These are phyloP conservation scores for Penicillium sp. DNA, from an alignment of 2,329 filamentous ascomycete genomes.

Conservation along the genomic window DNA sequence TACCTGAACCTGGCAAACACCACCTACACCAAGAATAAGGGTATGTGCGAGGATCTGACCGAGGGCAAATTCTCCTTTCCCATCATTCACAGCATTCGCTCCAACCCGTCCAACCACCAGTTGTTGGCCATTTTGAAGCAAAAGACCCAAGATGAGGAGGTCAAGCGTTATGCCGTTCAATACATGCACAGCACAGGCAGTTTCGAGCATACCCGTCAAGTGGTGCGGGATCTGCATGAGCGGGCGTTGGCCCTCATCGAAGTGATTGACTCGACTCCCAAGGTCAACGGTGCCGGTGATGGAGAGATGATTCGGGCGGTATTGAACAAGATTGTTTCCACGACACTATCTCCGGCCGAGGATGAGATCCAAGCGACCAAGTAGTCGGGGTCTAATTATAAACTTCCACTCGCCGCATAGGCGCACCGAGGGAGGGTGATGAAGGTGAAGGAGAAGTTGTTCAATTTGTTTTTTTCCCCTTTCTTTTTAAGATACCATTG, in stretches of 20 bases:
- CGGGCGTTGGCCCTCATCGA: slow-evolving; percentile 59
- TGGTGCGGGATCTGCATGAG: slow-evolving; percentile 58
- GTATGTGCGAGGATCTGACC: slow-evolving; percentile 88
- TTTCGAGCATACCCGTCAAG: slow-evolving; percentile 75
- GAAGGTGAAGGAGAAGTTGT: neutral
- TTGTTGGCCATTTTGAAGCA: slow-evolving; percentile 90
- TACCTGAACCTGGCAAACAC: slow-evolving; percentile 73
- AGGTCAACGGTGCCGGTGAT: slow-evolving; percentile 46
- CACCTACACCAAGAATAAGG: slow-evolving; percentile 84
- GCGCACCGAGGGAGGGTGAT: neutral
- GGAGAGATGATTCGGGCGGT: slow-evolving; percentile 58
- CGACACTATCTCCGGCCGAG: slow-evolving; percentile 27
- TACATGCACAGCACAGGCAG: slow-evolving; percentile 90
- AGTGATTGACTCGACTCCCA: slow-evolving; percentile 52
- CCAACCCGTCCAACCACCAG: slow-evolving; percentile 56
- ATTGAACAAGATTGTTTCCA: slow-evolving; percentile 57
- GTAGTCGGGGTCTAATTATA: too few relatives aligned
- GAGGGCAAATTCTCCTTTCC: slow-evolving; percentile 97
- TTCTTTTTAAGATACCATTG: slow-evolving; percentile 15
- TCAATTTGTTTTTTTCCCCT: neutral
- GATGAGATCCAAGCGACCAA: neutral
- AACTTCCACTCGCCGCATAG: too few relatives aligned
- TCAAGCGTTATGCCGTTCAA: slow-evolving; percentile 82
- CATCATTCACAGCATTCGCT: slow-evolving; percentile 81
- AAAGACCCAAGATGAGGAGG: slow-evolving; percentile 75